Evolutionary conservation across 108 stramenopile species (phyloP).

Genomic region (Ochromonas danica): DNA sequence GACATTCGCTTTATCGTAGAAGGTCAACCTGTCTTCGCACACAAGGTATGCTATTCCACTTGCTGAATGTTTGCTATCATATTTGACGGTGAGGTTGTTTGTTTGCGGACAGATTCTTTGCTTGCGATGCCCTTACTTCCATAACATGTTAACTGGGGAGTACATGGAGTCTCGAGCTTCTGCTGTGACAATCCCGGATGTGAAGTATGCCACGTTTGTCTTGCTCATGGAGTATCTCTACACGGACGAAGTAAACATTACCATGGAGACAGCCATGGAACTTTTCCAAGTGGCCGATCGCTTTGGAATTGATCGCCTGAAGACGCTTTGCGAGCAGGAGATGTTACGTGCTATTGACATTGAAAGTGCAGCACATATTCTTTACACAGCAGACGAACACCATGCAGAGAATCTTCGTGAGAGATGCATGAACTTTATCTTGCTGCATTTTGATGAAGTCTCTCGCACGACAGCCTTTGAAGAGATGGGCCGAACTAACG

Average conservation of each 20-base stretch:
- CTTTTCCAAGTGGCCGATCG: constrained; percentile 90
- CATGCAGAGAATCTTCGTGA: constrained; percentile 71
- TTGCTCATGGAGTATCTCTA: constrained; percentile 87
- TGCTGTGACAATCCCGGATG: not conserved
- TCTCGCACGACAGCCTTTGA: constrained; percentile 82
- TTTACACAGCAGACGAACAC: constrained; percentile 89
- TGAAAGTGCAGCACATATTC: constrained; percentile 90
- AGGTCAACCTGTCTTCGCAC: constrained; percentile 74
- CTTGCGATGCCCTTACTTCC: constrained; percentile 85
- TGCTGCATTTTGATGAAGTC: constrained; percentile 87
- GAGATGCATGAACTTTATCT: constrained; percentile 83
- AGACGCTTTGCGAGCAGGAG: constrained; percentile 89
- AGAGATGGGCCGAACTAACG: constrained; percentile 92
- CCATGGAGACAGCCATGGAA: constrained; percentile 86
- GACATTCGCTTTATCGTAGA: constrained; percentile 93
- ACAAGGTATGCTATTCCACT: no score
- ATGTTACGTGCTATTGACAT: constrained; percentile 82
- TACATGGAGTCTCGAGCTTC: not conserved
- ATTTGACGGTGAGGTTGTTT: no score
- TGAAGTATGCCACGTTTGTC: constrained; percentile 66
- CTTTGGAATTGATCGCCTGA: constrained; percentile 90
- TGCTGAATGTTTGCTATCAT: no score
- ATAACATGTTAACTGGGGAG: constrained; percentile 59
- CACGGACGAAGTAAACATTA: constrained; percentile 77
- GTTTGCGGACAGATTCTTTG: constrained; percentile 64